phyloP scores from a whole-genome alignment of 192 early-diverging fungal species.

The Backusella luteola region DNA sequence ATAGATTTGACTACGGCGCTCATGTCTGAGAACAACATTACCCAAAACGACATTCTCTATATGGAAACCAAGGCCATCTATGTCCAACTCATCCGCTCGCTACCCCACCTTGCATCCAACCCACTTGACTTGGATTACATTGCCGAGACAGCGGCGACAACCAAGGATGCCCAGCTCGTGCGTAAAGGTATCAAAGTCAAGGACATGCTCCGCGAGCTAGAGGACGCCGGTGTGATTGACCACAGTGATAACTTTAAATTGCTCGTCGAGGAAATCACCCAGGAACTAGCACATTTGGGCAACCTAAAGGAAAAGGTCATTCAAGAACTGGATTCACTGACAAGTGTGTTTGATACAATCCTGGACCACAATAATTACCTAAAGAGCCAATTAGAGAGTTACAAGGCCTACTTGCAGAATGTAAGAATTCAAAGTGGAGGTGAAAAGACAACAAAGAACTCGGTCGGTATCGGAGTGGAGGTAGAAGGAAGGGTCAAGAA shows the following conservation, averaged over 20 bases:
- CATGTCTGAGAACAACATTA: slow-evolving; percentile 84
- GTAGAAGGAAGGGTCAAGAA: slow-evolving; percentile 48
- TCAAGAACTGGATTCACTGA: slow-evolving; percentile 74
- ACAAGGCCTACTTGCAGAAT: slow-evolving; percentile 94
- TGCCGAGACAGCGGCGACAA: slow-evolving; percentile 84
- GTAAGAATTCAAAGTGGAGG: slow-evolving; percentile 73
- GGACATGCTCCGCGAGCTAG: slow-evolving; percentile 89
- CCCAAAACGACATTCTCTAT: slow-evolving; percentile 93
- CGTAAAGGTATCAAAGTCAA: slow-evolving; percentile 94
- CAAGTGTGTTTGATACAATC: slow-evolving; percentile 89
- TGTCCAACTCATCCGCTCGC: slow-evolving; percentile 90
- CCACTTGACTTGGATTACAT: slow-evolving; percentile 65
- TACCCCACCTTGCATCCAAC: slow-evolving; percentile 64
- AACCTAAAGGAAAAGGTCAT: slow-evolving; percentile 87
- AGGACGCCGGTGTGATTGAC: slow-evolving; percentile 74
- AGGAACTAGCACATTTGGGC: slow-evolving; percentile 89
- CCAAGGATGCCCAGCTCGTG: slow-evolving; percentile 84
- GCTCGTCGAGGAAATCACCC: slow-evolving; percentile 85
- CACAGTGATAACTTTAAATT: slow-evolving; percentile 72
- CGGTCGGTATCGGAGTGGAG: slow-evolving; percentile 66
- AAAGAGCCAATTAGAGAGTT: slow-evolving; percentile 84
- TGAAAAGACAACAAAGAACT: slow-evolving; percentile 36
- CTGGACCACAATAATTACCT: slow-evolving; percentile 94
- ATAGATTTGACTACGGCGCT: slow-evolving; percentile 58
- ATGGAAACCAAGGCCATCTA: slow-evolving; percentile 94